Conservation (phyloP, 2,329 filamentous ascomycete species). For the Apiospora koreana region DNA sequence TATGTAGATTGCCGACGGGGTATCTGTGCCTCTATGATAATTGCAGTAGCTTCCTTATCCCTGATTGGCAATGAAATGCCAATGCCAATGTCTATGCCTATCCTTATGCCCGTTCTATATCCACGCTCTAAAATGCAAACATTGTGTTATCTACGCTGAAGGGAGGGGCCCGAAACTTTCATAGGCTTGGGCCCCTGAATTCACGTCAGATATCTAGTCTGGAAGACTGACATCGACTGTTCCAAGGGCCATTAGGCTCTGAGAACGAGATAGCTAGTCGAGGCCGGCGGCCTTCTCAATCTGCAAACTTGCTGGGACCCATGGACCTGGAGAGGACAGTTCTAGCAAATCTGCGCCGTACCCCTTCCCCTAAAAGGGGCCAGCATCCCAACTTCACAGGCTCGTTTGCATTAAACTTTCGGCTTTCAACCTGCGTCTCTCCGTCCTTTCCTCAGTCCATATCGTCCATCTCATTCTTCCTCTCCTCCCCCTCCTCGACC, state of each 20-base stretch:
- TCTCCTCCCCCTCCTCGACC: slow-evolving; percentile 54
- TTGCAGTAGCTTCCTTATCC: slow-evolving; percentile 22
- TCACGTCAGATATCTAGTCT: neutral
- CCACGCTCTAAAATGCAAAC: neutral
- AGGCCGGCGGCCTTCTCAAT: neutral
- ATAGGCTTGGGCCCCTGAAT: neutral
- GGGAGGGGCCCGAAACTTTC: neutral
- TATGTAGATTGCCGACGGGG: neutral
- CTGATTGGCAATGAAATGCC: slow-evolving; percentile 24
- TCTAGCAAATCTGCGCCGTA: too few species aligned
- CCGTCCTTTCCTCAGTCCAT: slow-evolving; percentile 6
- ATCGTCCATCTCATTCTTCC: slow-evolving; percentile 65
- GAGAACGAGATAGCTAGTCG: neutral
- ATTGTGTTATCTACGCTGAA: neutral
- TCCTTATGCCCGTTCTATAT: neutral
- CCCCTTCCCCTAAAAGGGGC: neutral
- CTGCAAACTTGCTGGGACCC: neutral
- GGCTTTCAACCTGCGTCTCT: too few species aligned
- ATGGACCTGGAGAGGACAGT: neutral
- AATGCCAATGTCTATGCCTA: neutral
- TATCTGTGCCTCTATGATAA: slow-evolving; percentile 13
- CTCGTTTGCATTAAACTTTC: too few species aligned
- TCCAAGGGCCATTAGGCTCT: neutral
- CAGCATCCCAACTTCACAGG: too few species aligned
- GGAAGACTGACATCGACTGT: too few species aligned